Conservation (phyloP, 108 stramenopile genomes). For the Parietichytrium sp. region DNA sequence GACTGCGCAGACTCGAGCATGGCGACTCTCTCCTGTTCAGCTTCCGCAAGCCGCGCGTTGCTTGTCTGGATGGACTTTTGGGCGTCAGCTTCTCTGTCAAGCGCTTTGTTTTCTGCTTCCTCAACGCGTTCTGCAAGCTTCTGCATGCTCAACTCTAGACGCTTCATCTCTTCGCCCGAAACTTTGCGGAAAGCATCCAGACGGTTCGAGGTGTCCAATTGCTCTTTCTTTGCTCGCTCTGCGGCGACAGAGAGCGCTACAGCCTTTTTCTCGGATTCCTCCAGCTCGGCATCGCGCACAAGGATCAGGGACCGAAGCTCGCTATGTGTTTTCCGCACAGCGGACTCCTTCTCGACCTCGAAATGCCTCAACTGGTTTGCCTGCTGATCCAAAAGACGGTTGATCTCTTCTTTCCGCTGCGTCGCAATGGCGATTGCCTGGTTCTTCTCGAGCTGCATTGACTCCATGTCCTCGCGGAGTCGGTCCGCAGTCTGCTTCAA, state of each 20-base stretch:
- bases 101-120: background rate
- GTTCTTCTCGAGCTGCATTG: background rate
- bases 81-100: conserved; percentile 10
- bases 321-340: too few species aligned
- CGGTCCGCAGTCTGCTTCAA: background rate
- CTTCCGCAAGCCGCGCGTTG: background rate
- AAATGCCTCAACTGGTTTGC: too few species aligned
- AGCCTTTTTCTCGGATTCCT: background rate
- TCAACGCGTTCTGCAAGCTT: conserved; percentile 7
- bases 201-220: background rate
- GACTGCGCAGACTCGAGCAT: conserved; percentile 1
- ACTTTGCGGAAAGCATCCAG: background rate
- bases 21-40: conserved; percentile 22
- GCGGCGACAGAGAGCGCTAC: background rate
- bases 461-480: background rate
- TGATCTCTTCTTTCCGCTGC: background rate
- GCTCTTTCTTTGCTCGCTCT: background rate
- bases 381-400: background rate
- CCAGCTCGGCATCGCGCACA: background rate
- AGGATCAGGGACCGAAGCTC: too few species aligned
- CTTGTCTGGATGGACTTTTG: background rate
- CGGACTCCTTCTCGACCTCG: too few species aligned
- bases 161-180: background rate
- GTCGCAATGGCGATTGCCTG: conserved; percentile 17
- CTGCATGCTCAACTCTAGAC: background rate